Percentiles rank a stretch among this genome's conserved stretches.
Conservation (phyloP, 768 basidiomycete species). For the Scleroderma bovista region DNA sequence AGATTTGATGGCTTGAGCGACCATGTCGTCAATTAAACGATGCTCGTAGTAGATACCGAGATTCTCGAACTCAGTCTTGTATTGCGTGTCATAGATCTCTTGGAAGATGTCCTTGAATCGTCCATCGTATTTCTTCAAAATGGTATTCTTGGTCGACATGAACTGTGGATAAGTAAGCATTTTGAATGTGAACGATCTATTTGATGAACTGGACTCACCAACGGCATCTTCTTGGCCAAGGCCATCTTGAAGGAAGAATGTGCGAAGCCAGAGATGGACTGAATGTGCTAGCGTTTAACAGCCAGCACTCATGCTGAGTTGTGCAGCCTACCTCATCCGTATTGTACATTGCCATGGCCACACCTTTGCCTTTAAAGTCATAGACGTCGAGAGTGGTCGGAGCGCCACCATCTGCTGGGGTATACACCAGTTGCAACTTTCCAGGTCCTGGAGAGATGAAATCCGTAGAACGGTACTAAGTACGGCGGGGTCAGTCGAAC, state of each 20-base stretch:
- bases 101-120: slow-evolving; percentile 99
- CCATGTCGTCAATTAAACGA: slow-evolving; percentile 97
- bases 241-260: slow-evolving; percentile 99
- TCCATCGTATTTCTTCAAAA: slow-evolving; percentile 96
- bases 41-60: slow-evolving; percentile 89
- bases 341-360: slow-evolving; percentile 98
- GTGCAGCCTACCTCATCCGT: slow-evolving; percentile 70
- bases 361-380: slow-evolving; percentile 88
- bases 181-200: background rate
- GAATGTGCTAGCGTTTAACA: slow-evolving; percentile 1
- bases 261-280: slow-evolving; percentile 93
- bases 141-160: slow-evolving; percentile 98
- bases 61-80: slow-evolving; percentile 65
- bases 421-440: slow-evolving; percentile 89
- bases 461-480: slow-evolving; percentile 91
- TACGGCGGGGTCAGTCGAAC: slow-evolving; percentile 3
- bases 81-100: slow-evolving; percentile 83
- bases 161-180: slow-evolving; percentile 42
- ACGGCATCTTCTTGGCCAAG: slow-evolving; percentile 66
- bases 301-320: background rate
- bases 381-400: slow-evolving; percentile 76
- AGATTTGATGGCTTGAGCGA: slow-evolving; percentile 96
- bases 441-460: slow-evolving; percentile 88
- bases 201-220: slow-evolving; percentile 38
- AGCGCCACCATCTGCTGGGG: slow-evolving; percentile 69